phyloP scores from a whole-genome alignment of 192 early-diverging fungal species.

The Diversispora eburnea region DNA sequence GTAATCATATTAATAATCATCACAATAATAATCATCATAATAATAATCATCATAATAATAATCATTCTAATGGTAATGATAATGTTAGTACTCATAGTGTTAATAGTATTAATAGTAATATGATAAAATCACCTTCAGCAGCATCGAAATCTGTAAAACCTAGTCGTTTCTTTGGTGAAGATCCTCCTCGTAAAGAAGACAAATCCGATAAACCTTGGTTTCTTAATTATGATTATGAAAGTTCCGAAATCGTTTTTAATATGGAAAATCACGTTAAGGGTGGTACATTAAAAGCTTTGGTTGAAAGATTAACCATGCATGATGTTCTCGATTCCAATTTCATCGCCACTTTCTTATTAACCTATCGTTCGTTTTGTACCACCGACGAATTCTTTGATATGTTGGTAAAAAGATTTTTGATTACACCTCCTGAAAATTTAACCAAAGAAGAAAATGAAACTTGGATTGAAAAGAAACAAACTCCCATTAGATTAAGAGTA shows the following conservation, averaged over 20 bases:
- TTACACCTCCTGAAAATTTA: conserved; percentile 68
- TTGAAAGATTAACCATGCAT: conserved; percentile 88
- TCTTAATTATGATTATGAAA: conserved; percentile 70
- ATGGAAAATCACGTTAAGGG: conserved; percentile 88
- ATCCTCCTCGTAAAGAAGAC: conserved; percentile 33
- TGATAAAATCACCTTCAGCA: no score
- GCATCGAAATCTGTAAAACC: no score
- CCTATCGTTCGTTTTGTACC: conserved; percentile 89
- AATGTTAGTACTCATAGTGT: no score
- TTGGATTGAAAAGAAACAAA: conserved; percentile 86
- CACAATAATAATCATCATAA: no score
- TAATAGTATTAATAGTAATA: no score
- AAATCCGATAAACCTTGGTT: conserved; percentile 66
- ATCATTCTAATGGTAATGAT: no score
- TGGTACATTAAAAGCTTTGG: conserved; percentile 79
- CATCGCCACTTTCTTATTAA: conserved; percentile 84
- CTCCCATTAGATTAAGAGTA: conserved; percentile 87
- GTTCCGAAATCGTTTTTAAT: conserved; percentile 75
- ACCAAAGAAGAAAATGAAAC: conserved; percentile 58
- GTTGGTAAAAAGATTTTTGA: conserved; percentile 73
- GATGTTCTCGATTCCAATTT: conserved; percentile 81
- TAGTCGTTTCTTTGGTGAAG: conserved; percentile 53
- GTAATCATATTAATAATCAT: no score
- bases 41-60: no score
- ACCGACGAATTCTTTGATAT: conserved; percentile 72